Percentiles rank a stretch among this genome's conserved stretches.
phyloP scores from a whole-genome alignment of 2,329 filamentous ascomycete species.

The Talaromyces sp. region DNA sequence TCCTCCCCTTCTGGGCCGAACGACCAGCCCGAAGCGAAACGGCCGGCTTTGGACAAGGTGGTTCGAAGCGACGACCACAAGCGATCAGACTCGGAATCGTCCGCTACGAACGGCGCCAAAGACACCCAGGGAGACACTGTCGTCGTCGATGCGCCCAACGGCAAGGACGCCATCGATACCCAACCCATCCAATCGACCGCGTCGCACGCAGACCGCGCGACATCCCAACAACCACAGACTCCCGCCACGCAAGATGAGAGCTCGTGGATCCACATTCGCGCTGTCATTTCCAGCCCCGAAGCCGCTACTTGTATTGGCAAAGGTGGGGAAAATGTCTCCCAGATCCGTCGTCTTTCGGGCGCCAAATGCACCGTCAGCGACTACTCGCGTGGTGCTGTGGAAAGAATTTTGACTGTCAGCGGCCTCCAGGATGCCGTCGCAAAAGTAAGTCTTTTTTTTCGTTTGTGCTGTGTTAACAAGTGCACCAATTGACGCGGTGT shows the following conservation, averaged over 20 bases:
- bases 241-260: conserved; percentile 73
- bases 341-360: conserved; percentile 89
- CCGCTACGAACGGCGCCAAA: conserved; percentile 42
- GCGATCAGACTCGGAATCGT: conserved; percentile 37
- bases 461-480: background rate
- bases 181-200: conserved; percentile 57
- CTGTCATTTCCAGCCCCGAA: conserved; percentile 95
- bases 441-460: conserved; percentile 59
- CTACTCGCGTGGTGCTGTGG: conserved; percentile 92
- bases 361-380: conserved; percentile 99
- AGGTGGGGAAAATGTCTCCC: conserved; percentile 95
- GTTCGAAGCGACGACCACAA: conserved; percentile 58
- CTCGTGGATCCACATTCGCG: conserved; percentile 93
- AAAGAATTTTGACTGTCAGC: conserved; percentile 95
- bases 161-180: conserved; percentile 49
- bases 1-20: conserved; percentile 87
- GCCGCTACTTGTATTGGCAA: conserved; percentile 98
- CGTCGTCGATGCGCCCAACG: conserved; percentile 59
- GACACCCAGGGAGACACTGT: conserved; percentile 58
- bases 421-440: conserved; percentile 93
- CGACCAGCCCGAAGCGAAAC: conserved; percentile 95
- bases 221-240: conserved; percentile 34
- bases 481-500: conserved; percentile 15
- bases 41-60: conserved; percentile 90
- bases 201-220: conserved; percentile 48